Conservation (phyloP, 148 eudicot species). For the Rhododendron simsii region DNA sequence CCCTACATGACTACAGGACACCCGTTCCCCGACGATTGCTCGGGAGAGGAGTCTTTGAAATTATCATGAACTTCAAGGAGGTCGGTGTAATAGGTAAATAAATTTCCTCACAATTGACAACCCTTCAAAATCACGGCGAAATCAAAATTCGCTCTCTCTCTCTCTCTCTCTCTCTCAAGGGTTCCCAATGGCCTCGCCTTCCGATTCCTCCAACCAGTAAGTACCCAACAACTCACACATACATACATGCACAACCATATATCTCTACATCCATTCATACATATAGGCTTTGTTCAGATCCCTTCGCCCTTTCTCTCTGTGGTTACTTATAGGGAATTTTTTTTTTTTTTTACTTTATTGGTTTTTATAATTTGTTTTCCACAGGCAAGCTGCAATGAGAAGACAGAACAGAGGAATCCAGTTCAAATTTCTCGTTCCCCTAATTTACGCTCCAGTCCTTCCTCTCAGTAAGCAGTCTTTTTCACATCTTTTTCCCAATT, state of each 20-base stretch:
- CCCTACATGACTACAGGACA: no score
- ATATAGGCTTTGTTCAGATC: background rate
- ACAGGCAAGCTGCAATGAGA: conserved; percentile 30
- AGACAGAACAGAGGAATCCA: conserved; percentile 51
- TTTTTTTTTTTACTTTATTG: no score
- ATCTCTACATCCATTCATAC: background rate
- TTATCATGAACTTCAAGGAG: background rate
- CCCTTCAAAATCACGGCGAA: background rate
- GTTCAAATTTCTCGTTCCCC: conserved; percentile 54
- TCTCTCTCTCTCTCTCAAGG: background rate
- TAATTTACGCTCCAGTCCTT: conserved; percentile 89
- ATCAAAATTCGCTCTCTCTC: background rate
- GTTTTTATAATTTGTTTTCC: background rate
- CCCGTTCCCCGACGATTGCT: no score
- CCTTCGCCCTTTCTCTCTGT: background rate
- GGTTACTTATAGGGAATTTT: background rate
- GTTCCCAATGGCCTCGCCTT: conserved; percentile 35
- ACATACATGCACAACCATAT: background rate
- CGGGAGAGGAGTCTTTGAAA: background rate
- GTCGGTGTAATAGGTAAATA: background rate
- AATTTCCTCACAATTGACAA: background rate
- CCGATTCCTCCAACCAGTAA: conserved; percentile 45
- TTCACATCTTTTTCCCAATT: background rate
- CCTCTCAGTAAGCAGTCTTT: conserved; percentile 67
- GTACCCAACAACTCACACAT: background rate